Evolutionary conservation across 176 grass and related monocot species (phyloP), one percentile per base, ranked within the genome.

Genomic region (Lolium perenne): DNA sequence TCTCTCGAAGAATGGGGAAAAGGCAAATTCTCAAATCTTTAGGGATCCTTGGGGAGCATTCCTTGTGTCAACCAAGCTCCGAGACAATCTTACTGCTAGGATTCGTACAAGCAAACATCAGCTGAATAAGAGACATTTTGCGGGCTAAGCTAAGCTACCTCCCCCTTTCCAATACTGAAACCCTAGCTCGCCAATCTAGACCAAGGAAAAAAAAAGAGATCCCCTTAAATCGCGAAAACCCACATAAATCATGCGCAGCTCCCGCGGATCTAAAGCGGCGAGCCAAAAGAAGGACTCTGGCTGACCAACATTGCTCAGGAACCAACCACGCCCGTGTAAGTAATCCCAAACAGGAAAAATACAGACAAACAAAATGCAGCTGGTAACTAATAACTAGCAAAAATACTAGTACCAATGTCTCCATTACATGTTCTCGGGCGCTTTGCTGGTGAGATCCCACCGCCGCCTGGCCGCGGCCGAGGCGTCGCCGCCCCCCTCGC

Each of bases 391-490:
- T 54, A 20, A 10, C 14, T 43, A 54, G 12, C 17, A 54, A n/a
- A n/a, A n/a, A 0, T 54, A 23, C 6, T 47, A 58, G 10, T n/a
- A 1, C 0, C 8, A 20, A 5, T 3, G 32, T 15, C 6, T 40
- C 2, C 85, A 68, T 87, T 91, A 91, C 89, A 78, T 80, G 80
- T 16, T 87, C 80, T 91, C 89, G 14, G 75, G 7, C 58, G 49
- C 80, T 61, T 87, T 87, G 7, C 73, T 87, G 1, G 75, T 67
- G 80, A 91, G 89, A 91, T 91, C 89, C 89, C 89, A 91, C 40
- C 85, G 85, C 10, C 89, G 81, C 48, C 89, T 23, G 20, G 85
- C 89, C 41, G 67, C 81, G 5, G 89, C 89, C 25, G 57, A 78
- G 67, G 69, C 58, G 85, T 91, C 89, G 7, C 75, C 85, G 67